Evolutionary conservation across 169 alveolate species (phyloP), one percentile per base, ranked within the genome.

Genomic region (Cryptosporidium xiaoi): DNA sequence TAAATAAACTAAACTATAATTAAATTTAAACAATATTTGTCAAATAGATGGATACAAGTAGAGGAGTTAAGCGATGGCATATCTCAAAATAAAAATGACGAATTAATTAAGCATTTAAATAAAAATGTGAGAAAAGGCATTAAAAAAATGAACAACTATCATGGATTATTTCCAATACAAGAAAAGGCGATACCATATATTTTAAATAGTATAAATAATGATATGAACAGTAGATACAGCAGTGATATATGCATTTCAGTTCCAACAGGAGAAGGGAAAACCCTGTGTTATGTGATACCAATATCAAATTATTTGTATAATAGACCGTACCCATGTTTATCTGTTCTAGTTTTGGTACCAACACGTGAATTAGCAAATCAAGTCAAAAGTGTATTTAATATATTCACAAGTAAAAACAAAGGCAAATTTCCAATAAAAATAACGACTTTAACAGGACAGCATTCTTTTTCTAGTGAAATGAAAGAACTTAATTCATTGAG

Each of bases 281-380:
- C 93, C 1, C 65, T 91, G 24, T 91, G 92, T 50, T 91, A 91
- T 84, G 90, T 82, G 34, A 82, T 91, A 55, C 65, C 91, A 0
- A 84, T 91, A 27, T 50, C 90, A 62, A 91, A 91, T 67, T 91
- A 91, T 68, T 66, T 84, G 36, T 84, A 89, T 46, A 65, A 24
- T 48, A 65, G 90, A 24, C 66, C 83, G 24, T 91, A 66, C 27
- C 82, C 82, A 20, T 50, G 53, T 55, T 71, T 91, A 50, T 91
- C 84, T 56, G 96, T 94, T 16, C 69, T 97, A 29, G 92, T 97
- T 34, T 67, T 97, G 46, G 95, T 96, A 48, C 98, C 99, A 40
- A 92, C 98, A 16, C 94, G 98, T 90, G 99, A 97, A 84, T 93
- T 97, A 62, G 97, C 97, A 2, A 90, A 91, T 34, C 94, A 97